Percentiles rank a stretch among this genome's conserved stretches.
phyloP scores from a whole-genome alignment of 2,329 filamentous ascomycete species.

The Xylariaceae sp. region DNA sequence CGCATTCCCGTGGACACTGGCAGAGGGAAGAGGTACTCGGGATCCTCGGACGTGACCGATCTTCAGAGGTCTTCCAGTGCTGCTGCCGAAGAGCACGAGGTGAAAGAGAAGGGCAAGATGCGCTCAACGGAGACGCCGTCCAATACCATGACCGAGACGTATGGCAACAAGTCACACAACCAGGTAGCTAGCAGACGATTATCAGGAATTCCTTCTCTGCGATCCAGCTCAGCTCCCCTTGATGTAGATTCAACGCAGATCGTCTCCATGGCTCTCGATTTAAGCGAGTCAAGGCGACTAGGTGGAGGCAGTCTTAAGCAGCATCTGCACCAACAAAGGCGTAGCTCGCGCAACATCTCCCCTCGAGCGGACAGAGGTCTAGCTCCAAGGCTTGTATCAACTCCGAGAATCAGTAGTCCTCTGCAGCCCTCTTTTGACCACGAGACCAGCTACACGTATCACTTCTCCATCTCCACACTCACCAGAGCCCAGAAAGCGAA shows the following conservation, averaged over 20 bases:
- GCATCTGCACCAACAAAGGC: slow-evolving; percentile 67
- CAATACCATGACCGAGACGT: no score
- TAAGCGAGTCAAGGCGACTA: slow-evolving; percentile 73
- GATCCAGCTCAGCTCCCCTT: slow-evolving; percentile 32
- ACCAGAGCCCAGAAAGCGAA: slow-evolving; percentile 79
- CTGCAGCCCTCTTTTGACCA: slow-evolving; percentile 45
- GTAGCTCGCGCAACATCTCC: slow-evolving; percentile 55
- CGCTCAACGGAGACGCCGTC: no score
- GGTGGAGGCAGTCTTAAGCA: slow-evolving; percentile 59
- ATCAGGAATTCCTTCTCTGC: slow-evolving; percentile 23
- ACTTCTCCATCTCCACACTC: slow-evolving; percentile 74
- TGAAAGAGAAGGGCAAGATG: slow-evolving; percentile 7
- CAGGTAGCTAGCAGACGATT: slow-evolving; percentile 22
- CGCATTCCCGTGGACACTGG: slow-evolving; percentile 27
- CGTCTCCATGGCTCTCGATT: slow-evolving; percentile 82
- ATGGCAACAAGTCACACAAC: slow-evolving; percentile 23
- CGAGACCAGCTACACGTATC: slow-evolving; percentile 50
- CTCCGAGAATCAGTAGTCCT: slow-evolving; percentile 38
- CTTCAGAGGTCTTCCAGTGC: slow-evolving; percentile 3
- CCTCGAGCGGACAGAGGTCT: slow-evolving; percentile 45
- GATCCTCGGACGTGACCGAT: slow-evolving; percentile 14
- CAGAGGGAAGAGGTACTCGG: slow-evolving; percentile 23
- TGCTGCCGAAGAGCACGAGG: slow-evolving; percentile 11
- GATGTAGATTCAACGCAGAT: slow-evolving; percentile 82
- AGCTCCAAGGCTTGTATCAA: slow-evolving; percentile 38